A percentile compares a stretch with the other conserved stretches of the same genome.
Evolutionary conservation across 2,329 filamentous ascomycete genomes (phyloP).

Genomic region (Cladosporium sp.): DNA sequence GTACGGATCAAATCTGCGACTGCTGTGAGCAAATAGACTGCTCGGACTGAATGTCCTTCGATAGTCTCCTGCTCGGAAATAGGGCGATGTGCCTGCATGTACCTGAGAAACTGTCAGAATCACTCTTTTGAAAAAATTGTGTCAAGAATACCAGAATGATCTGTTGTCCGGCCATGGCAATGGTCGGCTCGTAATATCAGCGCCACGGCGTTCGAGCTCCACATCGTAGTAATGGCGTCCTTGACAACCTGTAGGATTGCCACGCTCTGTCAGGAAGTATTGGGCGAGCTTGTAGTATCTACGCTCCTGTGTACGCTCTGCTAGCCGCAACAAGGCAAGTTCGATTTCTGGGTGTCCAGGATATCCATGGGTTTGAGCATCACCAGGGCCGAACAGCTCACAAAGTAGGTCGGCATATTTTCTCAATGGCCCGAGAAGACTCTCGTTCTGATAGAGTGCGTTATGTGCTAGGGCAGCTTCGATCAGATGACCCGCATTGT

Average conservation of each 20-base stretch:
- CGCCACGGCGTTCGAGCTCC: slow-evolving; percentile 50
- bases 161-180: slow-evolving; percentile 43
- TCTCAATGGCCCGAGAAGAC: slow-evolving; percentile 50
- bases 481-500: slow-evolving; percentile 59
- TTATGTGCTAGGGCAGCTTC: slow-evolving; percentile 57
- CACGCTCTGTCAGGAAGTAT: slow-evolving; percentile 58
- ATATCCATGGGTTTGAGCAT: slow-evolving; percentile 53
- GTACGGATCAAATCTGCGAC: slow-evolving; percentile 52
- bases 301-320: slow-evolving; percentile 36
- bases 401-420: slow-evolving; percentile 53
- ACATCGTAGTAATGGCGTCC: slow-evolving; percentile 53
- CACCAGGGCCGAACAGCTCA: slow-evolving; percentile 48
- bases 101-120: background rate
- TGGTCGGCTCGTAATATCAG: slow-evolving; percentile 45
- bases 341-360: slow-evolving; percentile 58
- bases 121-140: background rate
- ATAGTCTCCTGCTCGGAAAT: slow-evolving; percentile 52
- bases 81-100: slow-evolving; percentile 52
- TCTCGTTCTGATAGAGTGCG: slow-evolving; percentile 49
- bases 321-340: slow-evolving; percentile 46
- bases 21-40: slow-evolving; percentile 57
- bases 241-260: slow-evolving; percentile 48
- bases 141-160: slow-evolving; percentile 34
- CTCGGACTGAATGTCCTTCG: slow-evolving; percentile 58
- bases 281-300: slow-evolving; percentile 46